Evolutionary conservation across 345 rosid species (phyloP).

Genomic region (Gossypium stocksii): DNA sequence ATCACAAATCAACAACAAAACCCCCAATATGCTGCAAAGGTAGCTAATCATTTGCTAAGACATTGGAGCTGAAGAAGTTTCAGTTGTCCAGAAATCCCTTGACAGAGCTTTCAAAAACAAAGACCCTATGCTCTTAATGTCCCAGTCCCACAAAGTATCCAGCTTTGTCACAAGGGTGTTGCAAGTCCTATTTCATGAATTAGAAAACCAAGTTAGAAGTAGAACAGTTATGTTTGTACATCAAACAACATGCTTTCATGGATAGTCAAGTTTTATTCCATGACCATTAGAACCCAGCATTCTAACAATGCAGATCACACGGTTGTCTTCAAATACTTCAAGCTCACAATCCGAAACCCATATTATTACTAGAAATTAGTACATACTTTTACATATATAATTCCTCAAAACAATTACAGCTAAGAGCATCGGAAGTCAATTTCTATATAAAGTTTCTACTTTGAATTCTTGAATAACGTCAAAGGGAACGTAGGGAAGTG

Average conservation of each 20-base stretch:
- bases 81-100: not conserved
- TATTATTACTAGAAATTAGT: not conserved
- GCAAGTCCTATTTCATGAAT: constrained; percentile 67
- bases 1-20: too few relatives aligned
- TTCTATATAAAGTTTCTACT: not conserved
- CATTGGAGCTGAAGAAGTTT: too few relatives aligned
- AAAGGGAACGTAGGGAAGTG: not conserved
- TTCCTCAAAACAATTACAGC: not conserved
- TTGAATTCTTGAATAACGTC: not conserved
- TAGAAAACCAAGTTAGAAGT: constrained; percentile 34
- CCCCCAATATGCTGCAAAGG: too few relatives aligned
- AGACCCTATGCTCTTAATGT: constrained; percentile 26
- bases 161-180: constrained; percentile 74
- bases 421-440: not conserved
- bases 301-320: too few relatives aligned
- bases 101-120: constrained; percentile 15
- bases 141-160: constrained; percentile 32
- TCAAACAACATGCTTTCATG: not conserved
- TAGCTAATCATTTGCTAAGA: too few relatives aligned
- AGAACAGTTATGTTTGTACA: constrained; percentile 10
- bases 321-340: too few relatives aligned
- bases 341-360: not conserved
- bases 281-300: too few relatives aligned
- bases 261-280: not conserved
- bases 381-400: not conserved